phyloP scores from a whole-genome alignment of 2,329 filamentous ascomycete genomes.

The Fusarium praegraminearum region DNA sequence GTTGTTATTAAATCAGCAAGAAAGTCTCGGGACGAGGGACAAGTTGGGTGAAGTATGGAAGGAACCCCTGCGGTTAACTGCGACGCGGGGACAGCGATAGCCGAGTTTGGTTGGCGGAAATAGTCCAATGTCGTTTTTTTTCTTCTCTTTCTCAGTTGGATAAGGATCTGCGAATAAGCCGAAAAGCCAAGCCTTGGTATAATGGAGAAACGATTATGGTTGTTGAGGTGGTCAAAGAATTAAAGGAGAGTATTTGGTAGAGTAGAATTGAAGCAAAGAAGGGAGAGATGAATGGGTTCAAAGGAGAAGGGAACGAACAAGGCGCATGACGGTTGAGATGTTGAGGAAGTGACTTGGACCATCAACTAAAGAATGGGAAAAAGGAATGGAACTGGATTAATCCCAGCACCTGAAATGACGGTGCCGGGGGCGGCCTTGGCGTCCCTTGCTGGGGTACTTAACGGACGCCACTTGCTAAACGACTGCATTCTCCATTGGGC shows the following conservation, averaged over 20 bases:
- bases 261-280: conserved; percentile 17
- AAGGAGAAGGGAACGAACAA: conserved; percentile 28
- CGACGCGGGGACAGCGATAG: conserved; percentile 42
- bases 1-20: conserved; percentile 28
- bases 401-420: conserved; percentile 39
- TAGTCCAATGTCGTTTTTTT: conserved; percentile 21
- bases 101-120: conserved; percentile 43
- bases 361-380: conserved; percentile 22
- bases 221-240: conserved; percentile 2
- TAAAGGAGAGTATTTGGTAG: conserved; percentile 26
- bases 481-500: conserved; percentile 25
- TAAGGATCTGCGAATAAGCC: conserved; percentile 38
- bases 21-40: conserved; percentile 34
- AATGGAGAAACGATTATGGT: conserved; percentile 24
- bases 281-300: conserved; percentile 10
- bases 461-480: conserved; percentile 33
- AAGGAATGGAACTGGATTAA: conserved; percentile 20
- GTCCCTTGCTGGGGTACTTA: conserved; percentile 36
- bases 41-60: conserved; percentile 32
- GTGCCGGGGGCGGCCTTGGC: conserved; percentile 38
- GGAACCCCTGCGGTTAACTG: conserved; percentile 39
- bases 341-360: conserved; percentile 27
- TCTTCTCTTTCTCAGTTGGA: conserved; percentile 26
- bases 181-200: conserved; percentile 31
- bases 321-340: conserved; percentile 32